Evolutionary conservation across 1,284 basidiomycete genomes (phyloP), one percentile per base, ranked within the genome.

Genomic region (Malassezia globosa): DNA sequence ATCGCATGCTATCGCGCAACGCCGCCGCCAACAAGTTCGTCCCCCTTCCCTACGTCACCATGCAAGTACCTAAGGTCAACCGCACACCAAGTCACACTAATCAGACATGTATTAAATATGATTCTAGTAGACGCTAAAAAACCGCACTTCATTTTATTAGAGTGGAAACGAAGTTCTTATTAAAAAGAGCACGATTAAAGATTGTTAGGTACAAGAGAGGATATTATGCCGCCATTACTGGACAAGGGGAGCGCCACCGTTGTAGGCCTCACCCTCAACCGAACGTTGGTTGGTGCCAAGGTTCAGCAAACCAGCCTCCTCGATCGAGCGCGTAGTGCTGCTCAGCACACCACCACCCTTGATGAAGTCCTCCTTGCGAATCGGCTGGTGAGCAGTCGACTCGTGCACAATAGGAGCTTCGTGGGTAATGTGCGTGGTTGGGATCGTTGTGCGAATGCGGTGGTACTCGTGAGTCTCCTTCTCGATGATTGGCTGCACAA

Each of bases 401-500:
- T 66, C 57, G 60, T 68, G 66, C 10, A 69, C 59, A 44, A 68
- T 71, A 51, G 67, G 70, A 31, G 66, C 66, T 56, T 68, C 64
- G 59, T 69, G 65, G 19, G 60, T 61, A 13, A 63, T 59, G 31
- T 61, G 53, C 37, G 57, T 55, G 37, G 60, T 64, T 25, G 66
- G 66, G 45, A 69, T 61, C 25, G 54, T 55, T n/a, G 65, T 68
- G 42, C 66, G 62, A 42, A 64, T 64, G 40, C 64, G 60, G 59
- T 66, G 61, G 61, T 66, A 61, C 56, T 69, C 67, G 59, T 72
- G 69, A 2, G 56, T 58, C 48, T 72, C 70, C 43, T 66, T 62
- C 58, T 68, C 51, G 23, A 72, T 63, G 46, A 68, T 56, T 16
- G 71, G 71, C 57, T 72, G 69, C 8, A 72, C 68, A 21, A 72